Evolutionary conservation across 2,329 filamentous ascomycete genomes (phyloP).

Genomic region (Pseudopyricularia javanii): DNA sequence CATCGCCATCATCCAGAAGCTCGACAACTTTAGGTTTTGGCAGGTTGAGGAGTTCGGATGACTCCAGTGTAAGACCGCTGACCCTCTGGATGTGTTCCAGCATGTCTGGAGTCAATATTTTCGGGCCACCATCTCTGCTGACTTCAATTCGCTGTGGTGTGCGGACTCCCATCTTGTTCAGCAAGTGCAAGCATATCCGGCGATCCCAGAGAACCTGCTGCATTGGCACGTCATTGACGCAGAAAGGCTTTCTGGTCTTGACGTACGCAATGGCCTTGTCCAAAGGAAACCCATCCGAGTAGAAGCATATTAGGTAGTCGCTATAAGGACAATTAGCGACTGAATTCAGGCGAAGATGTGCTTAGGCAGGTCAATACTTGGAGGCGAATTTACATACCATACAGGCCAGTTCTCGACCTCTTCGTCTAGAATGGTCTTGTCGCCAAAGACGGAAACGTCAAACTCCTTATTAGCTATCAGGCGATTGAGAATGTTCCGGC

Average conservation of each 20-base stretch:
- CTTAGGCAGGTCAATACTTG: not conserved
- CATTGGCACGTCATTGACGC: conserved; percentile 95
- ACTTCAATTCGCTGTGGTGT: conserved; percentile 85
- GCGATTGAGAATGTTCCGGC: conserved; percentile 87
- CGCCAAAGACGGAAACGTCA: conserved; percentile 93
- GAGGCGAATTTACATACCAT: conserved; percentile 39
- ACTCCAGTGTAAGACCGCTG: conserved; percentile 64
- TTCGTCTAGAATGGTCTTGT: conserved; percentile 97
- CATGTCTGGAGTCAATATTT: conserved; percentile 64
- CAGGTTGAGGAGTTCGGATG: conserved; percentile 47
- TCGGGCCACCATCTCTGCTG: conserved; percentile 82
- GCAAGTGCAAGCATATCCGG: conserved; percentile 72
- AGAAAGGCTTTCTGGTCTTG: conserved; percentile 85
- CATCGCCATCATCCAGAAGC: conserved; percentile 81
- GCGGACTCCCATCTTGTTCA: conserved; percentile 81
- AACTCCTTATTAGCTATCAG: conserved; percentile 86
- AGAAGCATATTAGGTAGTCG: conserved; percentile 96
- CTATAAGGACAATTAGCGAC: conserved; percentile 21
- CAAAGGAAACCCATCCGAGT: conserved; percentile 91
- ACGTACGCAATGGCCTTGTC: conserved; percentile 97
- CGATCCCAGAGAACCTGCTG: conserved; percentile 96
- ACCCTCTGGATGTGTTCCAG: conserved; percentile 68
- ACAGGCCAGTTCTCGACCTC: conserved; percentile 93
- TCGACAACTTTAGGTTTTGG: conserved; percentile 56
- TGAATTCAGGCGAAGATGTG: not conserved